Evolutionary conservation across 441 rosid species (phyloP), one percentile per base, ranked within the genome.

Genomic region (Croton laevigatus): DNA sequence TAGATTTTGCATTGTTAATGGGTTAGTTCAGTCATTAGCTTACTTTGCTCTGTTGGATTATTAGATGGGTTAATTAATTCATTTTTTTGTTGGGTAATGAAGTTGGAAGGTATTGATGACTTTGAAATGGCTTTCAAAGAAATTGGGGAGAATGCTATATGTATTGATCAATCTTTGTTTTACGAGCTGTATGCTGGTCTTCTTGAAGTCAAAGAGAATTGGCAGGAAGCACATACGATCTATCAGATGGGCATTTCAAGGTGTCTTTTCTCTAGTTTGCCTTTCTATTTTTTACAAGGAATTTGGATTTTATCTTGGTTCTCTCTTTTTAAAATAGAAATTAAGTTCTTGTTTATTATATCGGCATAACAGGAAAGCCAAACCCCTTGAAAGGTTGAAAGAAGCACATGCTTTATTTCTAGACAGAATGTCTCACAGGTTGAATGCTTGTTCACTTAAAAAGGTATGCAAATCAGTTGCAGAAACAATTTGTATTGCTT

Each of bases 131-230:
- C 86, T 73, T 83, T 75, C 54, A 78, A 70, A 79, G 88, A 92
- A 78, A 74, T 90, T 83, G 87, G 81, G 75, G 86, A 84, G 75
- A 81, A 65, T 40, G 69, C 68, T 72, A 83, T 87, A 60, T 90
- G 91, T 55, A 54, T 77, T 10, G 77, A 81, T 16, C 60, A 82
- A 68, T 76, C 93, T 23, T 73, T 79, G 71, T 88, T 89, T 55
- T 94, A 94, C 76, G 94, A 90, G 74, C 81, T 89, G 86, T 92
- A 83, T 55, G 96, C 97, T 16, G 60, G 78, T 38, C 81, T 92
- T 66, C 96, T 94, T 53, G 98, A 94, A 83, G 81, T 81, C 34
- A 92, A 85, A 80, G 96, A 88, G 77, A 80, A 79, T 59, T 87
- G 91, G 93, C 77, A 51, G 62, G 86, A 86, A 65, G 94, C 97